Conservation (phyloP, 768 basidiomycete genomes). For the Tricholoma hemisulphureum region DNA sequence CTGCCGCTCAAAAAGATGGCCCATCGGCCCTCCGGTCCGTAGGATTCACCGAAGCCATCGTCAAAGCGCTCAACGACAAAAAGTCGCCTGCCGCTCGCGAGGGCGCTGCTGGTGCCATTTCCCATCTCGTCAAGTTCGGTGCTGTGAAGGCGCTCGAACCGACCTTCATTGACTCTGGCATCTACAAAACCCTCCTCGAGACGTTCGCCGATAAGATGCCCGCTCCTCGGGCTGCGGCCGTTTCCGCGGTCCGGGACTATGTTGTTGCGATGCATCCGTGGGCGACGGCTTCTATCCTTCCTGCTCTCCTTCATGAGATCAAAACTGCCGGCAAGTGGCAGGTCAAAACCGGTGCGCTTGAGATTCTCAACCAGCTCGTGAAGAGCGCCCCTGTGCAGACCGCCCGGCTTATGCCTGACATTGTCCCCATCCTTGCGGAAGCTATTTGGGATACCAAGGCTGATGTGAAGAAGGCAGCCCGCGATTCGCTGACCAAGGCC, state of each 20-base stretch:
- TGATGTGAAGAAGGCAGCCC: constrained; percentile 98
- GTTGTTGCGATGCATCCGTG: constrained; percentile 83
- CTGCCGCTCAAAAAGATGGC: constrained; percentile 80
- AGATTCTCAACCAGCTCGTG: constrained; percentile 84
- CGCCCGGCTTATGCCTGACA: constrained; percentile 88
- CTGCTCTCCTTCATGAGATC: constrained; percentile 87
- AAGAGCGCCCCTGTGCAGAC: constrained; percentile 77
- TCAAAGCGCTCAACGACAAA: constrained; percentile 93
- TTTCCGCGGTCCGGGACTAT: constrained; percentile 78
- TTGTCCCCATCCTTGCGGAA: constrained; percentile 91
- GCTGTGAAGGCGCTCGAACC: constrained; percentile 85
- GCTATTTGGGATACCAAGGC: constrained; percentile 99
- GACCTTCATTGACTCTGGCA: constrained; percentile 80
- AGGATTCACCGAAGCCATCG: constrained; percentile 67
- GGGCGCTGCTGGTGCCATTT: constrained; percentile 75
- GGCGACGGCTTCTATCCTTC: constrained; percentile 81
- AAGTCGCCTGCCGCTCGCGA: constrained; percentile 91
- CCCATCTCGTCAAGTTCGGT: constrained; percentile 63
- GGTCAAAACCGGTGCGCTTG: constrained; percentile 85
- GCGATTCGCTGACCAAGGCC: constrained; percentile 90
- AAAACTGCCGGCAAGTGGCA: constrained; percentile 98
- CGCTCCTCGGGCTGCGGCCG: constrained; percentile 78
- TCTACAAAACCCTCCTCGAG: constrained; percentile 86
- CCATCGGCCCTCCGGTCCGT: constrained; percentile 69
- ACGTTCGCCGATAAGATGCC: constrained; percentile 94